These are phyloP conservation scores for Leucosporidium yakuticum DNA, from an alignment of 768 basidiomycete genomes.

Conservation along the genomic window DNA sequence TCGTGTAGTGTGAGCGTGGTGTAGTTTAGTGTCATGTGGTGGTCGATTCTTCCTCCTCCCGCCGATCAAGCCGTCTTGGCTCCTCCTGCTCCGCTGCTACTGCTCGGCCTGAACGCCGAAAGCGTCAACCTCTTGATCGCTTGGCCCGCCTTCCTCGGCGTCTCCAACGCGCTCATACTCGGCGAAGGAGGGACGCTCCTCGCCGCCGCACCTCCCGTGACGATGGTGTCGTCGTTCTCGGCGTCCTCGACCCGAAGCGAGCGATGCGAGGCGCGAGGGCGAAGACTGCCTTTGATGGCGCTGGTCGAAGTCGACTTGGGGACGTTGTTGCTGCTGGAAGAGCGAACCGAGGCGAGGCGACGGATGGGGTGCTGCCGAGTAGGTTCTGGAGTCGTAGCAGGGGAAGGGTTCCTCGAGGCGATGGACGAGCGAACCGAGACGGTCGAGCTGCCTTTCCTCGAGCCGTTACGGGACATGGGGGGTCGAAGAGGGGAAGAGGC, in stretches of 20 bases:
- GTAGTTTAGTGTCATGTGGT: no score
- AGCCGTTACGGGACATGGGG: background rate
- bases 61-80: no score
- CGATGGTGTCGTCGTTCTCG: background rate
- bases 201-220: background rate
- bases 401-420: background rate
- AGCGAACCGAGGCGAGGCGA: conserved; percentile 18
- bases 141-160: conserved; percentile 1
- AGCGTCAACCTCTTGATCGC: conserved; percentile 18
- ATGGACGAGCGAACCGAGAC: conserved; percentile 7
- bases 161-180: background rate
- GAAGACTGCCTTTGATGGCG: background rate
- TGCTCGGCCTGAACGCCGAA: conserved; percentile 12
- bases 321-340: background rate
- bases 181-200: background rate
- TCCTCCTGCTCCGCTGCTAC: background rate
- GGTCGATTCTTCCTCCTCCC: no score
- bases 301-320: no score
- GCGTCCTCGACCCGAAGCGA: background rate
- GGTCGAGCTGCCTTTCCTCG: conserved; percentile 6
- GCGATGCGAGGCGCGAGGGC: background rate
- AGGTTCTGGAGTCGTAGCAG: conserved; percentile 10
- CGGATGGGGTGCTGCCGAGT: conserved; percentile 16
- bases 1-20: no score
- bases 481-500: background rate